Evolutionary conservation across 805 yeast species (phyloP).

Genomic region (Saccharomycopsis sp.): DNA sequence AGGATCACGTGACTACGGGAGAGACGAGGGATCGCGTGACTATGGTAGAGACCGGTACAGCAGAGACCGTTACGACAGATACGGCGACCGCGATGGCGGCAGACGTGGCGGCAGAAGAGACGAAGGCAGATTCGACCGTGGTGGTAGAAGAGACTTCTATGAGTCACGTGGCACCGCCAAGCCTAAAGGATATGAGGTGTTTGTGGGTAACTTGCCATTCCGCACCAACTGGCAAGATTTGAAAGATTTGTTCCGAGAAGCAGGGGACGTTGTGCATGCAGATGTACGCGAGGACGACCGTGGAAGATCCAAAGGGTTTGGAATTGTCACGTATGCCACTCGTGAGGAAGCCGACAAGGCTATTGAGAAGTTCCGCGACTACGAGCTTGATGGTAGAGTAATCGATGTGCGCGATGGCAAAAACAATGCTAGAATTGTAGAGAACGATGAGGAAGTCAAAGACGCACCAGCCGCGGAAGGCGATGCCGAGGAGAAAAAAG

Average conservation of each 20-base stretch:
- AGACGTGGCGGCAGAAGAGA: constrained; percentile 27
- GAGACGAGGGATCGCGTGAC: constrained; percentile 1
- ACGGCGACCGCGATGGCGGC: constrained; percentile 23
- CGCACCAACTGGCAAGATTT: constrained; percentile 78
- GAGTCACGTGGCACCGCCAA: constrained; percentile 7
- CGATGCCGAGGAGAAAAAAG: constrained; percentile 15
- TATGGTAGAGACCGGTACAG: neutral
- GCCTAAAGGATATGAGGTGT: constrained; percentile 48
- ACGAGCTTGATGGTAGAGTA: constrained; percentile 65
- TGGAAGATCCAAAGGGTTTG: constrained; percentile 83
- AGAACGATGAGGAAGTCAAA: constrained; percentile 16
- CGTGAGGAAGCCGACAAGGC: constrained; percentile 69
- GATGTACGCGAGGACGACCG: constrained; percentile 60
- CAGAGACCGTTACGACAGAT: constrained; percentile 18
- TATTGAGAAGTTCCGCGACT: constrained; percentile 60
- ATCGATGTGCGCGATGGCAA: constrained; percentile 77
- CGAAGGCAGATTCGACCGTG: constrained; percentile 18
- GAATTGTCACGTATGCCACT: constrained; percentile 65
- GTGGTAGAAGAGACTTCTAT: constrained; percentile 13
- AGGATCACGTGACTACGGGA: constrained; percentile 20
- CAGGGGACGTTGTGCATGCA: constrained; percentile 76
- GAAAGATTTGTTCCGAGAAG: constrained; percentile 73
- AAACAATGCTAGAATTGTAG: constrained; percentile 26
- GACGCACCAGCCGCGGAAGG: constrained; percentile 12
- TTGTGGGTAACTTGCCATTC: constrained; percentile 78